Evolutionary conservation across 2,329 filamentous ascomycete genomes (phyloP).

Genomic region (Bimuria novae-zelandiae): DNA sequence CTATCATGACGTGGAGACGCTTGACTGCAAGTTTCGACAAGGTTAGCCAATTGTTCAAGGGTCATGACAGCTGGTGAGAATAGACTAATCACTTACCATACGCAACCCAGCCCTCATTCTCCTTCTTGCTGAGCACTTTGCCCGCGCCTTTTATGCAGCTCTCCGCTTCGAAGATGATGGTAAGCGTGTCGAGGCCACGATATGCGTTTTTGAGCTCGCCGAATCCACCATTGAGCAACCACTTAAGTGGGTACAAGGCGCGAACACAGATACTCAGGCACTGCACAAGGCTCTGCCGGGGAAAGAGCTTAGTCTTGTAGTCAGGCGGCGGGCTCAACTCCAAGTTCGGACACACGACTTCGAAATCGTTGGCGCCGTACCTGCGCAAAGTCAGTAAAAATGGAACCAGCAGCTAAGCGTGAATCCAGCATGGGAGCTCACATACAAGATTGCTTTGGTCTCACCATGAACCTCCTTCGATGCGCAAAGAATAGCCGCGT

Average conservation of each 20-base stretch:
- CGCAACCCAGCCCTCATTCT: slow-evolving; percentile 20
- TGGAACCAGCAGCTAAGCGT: too few species aligned
- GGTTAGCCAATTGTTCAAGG: too few species aligned
- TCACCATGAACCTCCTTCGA: slow-evolving; percentile 48
- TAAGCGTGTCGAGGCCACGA: slow-evolving; percentile 22
- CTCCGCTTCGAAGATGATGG: slow-evolving; percentile 30
- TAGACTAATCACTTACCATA: slow-evolving; percentile 19
- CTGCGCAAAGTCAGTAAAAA: background rate
- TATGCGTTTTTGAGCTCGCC: slow-evolving; percentile 28
- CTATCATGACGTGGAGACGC: slow-evolving; percentile 20
- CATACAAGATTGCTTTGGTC: slow-evolving; percentile 45
- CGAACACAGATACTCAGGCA: slow-evolving; percentile 27
- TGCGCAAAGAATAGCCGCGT: slow-evolving; percentile 38
- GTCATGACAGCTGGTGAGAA: too few species aligned
- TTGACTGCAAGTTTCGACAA: slow-evolving; percentile 8
- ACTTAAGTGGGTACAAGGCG: slow-evolving; percentile 26
- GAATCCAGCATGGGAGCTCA: too few species aligned
- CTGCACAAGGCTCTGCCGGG: slow-evolving; percentile 19
- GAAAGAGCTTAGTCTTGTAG: slow-evolving; percentile 30
- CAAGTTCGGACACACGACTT: slow-evolving; percentile 24
- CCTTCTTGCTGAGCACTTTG: slow-evolving; percentile 16
- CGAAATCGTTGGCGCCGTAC: slow-evolving; percentile 46
- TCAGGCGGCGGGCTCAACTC: slow-evolving; percentile 27
- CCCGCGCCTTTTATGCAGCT: slow-evolving; percentile 18
- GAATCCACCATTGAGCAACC: slow-evolving; percentile 26